Evolutionary conservation across 306 rosid genomes (phyloP).

Genomic region (Cucumis melo): DNA sequence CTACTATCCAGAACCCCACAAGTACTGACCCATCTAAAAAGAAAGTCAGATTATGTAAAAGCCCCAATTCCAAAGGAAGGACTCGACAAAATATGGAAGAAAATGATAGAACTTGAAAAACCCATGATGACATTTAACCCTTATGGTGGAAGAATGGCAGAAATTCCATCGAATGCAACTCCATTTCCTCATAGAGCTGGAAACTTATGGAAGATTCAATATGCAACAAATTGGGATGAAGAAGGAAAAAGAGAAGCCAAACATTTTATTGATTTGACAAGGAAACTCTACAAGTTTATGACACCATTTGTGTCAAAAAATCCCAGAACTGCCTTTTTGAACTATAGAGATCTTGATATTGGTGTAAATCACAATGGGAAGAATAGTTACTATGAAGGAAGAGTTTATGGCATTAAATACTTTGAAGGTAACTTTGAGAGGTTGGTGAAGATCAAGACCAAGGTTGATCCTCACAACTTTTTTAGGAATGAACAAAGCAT

Average conservation of each 20-base stretch:
- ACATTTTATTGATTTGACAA: not conserved
- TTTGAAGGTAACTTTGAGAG: conserved; percentile 8
- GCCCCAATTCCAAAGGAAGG: conserved; percentile 29
- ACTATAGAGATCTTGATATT: conserved; percentile 16
- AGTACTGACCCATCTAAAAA: conserved; percentile 21
- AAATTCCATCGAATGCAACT: conserved; percentile 8
- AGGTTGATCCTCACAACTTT: conserved; percentile 15
- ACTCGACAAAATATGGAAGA: conserved; percentile 40
- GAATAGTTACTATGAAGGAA: conserved; percentile 8
- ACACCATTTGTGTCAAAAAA: conserved; percentile 11
- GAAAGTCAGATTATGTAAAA: conserved; percentile 46
- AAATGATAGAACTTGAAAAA: conserved; percentile 34
- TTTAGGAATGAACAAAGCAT: conserved; percentile 20
- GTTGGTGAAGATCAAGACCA: conserved; percentile 12
- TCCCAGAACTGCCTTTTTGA: conserved; percentile 4
- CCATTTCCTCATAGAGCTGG: conserved; percentile 13
- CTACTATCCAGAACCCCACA: conserved; percentile 30
- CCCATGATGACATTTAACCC: conserved; percentile 28
- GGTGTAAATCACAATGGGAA: conserved; percentile 10
- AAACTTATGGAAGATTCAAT: conserved; percentile 10
- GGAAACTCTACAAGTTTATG: conserved; percentile 10
- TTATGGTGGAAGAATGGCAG: conserved; percentile 47
- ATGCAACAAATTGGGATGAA: conserved; percentile 6
- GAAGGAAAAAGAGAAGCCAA: not conserved
- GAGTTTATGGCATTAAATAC: conserved; percentile 10